Percentiles rank a stretch among this genome's conserved stretches.
phyloP scores from a whole-genome alignment of 495 filamentous ascomycete species.

The Hyaloscypha hepaticicola region DNA sequence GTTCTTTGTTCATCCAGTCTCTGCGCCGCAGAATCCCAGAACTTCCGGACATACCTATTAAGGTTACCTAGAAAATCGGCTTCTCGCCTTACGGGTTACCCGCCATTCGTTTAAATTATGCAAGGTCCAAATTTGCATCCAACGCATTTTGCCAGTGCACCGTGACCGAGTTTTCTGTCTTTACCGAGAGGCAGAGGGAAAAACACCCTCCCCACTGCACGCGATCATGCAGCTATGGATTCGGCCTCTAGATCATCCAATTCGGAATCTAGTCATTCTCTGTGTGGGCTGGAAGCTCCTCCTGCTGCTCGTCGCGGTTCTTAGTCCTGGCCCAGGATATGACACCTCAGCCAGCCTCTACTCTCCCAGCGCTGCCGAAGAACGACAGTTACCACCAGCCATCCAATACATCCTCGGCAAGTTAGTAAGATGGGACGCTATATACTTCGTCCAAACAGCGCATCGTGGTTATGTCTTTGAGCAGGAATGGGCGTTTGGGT shows the following conservation, averaged over 20 bases:
- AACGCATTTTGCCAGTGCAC: slow-evolving; percentile 5
- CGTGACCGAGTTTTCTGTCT: neutral
- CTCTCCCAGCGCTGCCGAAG: slow-evolving; percentile 36
- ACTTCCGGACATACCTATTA: no score
- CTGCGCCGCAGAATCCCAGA: neutral
- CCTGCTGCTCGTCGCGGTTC: slow-evolving; percentile 60
- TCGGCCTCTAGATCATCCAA: slow-evolving; percentile 18
- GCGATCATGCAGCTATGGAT: slow-evolving; percentile 20
- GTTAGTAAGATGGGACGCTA: slow-evolving; percentile 85
- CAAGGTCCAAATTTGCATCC: slow-evolving; percentile 13
- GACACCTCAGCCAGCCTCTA: slow-evolving; percentile 78
- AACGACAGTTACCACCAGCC: slow-evolving; percentile 62
- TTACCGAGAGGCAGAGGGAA: neutral
- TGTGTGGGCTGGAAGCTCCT: slow-evolving; percentile 71
- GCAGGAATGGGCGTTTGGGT: slow-evolving; percentile 95
- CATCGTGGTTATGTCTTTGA: slow-evolving; percentile 78
- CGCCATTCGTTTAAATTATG: slow-evolving; percentile 1
- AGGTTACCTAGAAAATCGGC: neutral
- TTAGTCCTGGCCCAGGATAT: slow-evolving; percentile 73
- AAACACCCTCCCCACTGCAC: neutral
- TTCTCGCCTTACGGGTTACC: neutral
- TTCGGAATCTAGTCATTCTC: slow-evolving; percentile 26
- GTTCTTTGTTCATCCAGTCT: neutral
- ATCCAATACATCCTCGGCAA: slow-evolving; percentile 47
- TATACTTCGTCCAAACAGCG: slow-evolving; percentile 76